Conservation (phyloP, 2,329 filamentous ascomycete genomes). For the Paraphoma sp. region DNA sequence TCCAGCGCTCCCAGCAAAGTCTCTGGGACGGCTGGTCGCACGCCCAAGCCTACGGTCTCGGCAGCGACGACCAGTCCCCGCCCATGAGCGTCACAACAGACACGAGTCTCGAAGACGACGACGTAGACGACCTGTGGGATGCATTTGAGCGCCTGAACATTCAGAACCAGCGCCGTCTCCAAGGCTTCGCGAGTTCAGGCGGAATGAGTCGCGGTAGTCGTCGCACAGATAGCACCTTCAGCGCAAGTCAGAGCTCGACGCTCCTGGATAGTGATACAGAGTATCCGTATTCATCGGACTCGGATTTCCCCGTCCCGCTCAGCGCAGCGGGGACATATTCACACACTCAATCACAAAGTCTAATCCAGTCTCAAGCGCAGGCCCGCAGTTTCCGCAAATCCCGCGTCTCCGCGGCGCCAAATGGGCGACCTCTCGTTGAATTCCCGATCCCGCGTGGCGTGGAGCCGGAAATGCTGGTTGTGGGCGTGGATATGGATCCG, state of each 20-base stretch:
- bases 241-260: not conserved
- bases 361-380: no score
- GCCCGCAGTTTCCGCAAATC: not conserved
- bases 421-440: conserved; percentile 41
- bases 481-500: conserved; percentile 26
- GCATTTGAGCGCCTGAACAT: conserved; percentile 31
- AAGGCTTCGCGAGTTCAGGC: conserved; percentile 13
- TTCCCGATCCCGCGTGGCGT: conserved; percentile 43
- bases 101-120: conserved; percentile 42
- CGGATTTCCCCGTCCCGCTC: conserved; percentile 9
- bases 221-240: conserved; percentile 25
- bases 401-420: conserved; percentile 36
- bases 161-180: conserved; percentile 17
- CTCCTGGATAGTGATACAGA: conserved; percentile 6
- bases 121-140: conserved; percentile 46
- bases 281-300: not conserved
- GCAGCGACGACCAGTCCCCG: conserved; percentile 40
- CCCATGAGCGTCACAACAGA: conserved; percentile 40
- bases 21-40: conserved; percentile 45
- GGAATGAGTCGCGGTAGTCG: conserved; percentile 11
- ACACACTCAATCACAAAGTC: no score
- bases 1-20: conserved; percentile 36
- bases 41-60: conserved; percentile 36
- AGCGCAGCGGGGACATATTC: not conserved
- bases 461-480: conserved; percentile 29